Evolutionary conservation across 169 alveolate species (phyloP).

Genomic region (Perkinsus chesapeaki): DNA sequence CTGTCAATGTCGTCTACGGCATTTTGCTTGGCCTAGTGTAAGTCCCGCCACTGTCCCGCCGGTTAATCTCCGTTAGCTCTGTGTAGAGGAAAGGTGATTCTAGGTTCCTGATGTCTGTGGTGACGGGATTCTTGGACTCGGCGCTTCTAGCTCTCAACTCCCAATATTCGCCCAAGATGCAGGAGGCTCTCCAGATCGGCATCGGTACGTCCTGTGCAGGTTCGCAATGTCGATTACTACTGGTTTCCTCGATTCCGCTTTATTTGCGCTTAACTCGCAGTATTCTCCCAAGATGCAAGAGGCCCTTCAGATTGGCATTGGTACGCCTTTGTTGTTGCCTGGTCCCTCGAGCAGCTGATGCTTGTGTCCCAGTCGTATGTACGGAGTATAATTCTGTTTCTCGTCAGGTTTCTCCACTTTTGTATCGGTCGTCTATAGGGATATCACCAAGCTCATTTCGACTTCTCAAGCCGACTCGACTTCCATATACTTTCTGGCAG

Average conservation of each 20-base stretch:
- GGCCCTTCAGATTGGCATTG: background rate
- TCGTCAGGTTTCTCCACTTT: background rate
- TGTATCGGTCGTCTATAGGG: background rate
- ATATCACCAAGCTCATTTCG: background rate
- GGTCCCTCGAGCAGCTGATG: background rate
- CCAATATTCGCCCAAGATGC: background rate
- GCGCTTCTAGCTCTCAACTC: background rate
- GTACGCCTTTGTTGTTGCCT: background rate
- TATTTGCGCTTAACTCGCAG: background rate
- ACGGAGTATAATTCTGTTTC: background rate
- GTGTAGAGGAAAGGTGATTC: background rate
- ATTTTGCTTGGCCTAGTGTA: background rate
- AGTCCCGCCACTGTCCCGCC: background rate
- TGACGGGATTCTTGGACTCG: background rate
- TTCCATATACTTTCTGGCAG: background rate
- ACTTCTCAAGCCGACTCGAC: background rate
- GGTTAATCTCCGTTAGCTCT: background rate
- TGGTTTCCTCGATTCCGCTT: background rate
- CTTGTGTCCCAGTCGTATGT: background rate
- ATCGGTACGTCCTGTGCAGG: background rate
- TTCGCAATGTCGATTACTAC: background rate
- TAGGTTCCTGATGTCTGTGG: background rate
- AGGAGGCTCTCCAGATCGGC: slow-evolving; percentile 7
- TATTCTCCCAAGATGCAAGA: background rate
- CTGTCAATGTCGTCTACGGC: background rate